Conservation (phyloP, 345 rosid genomes). For the Salix udensis region DNA sequence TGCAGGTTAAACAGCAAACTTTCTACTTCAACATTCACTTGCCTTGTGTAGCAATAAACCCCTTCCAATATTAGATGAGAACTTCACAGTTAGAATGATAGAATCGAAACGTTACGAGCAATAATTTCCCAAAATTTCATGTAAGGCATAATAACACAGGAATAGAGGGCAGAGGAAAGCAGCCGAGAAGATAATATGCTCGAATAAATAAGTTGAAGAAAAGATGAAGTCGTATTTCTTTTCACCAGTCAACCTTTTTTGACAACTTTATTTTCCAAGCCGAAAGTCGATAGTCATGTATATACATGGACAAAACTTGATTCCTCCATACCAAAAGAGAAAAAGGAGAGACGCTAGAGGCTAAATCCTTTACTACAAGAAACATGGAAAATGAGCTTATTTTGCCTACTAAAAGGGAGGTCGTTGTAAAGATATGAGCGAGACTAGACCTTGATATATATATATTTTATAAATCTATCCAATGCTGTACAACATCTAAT, state of each 20-base stretch:
- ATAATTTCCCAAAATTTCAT: too few species aligned
- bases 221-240: neutral
- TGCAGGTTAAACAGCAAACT: too few species aligned
- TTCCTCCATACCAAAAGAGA: neutral
- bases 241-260: neutral
- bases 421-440: slow-evolving; percentile 7
- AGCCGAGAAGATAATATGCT: too few species aligned
- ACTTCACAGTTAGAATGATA: too few species aligned
- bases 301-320: slow-evolving; percentile 2
- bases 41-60: too few species aligned
- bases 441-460: neutral
- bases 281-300: neutral
- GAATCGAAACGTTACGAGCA: too few species aligned
- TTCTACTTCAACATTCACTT: too few species aligned
- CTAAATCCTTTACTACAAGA: neutral
- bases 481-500: slow-evolving; percentile 29
- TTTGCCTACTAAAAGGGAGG: neutral
- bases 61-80: too few species aligned
- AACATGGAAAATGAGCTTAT: neutral
- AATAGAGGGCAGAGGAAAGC: too few species aligned
- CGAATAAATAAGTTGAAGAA: neutral
- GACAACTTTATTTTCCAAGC: neutral
- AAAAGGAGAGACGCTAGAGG: neutral
- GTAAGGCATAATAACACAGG: neutral
- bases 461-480: slow-evolving; percentile 11